A percentile compares a stretch with the other conserved stretches of the same genome.
Conservation (phyloP, 2,329 filamentous ascomycete species). For the Penicillium sp. region DNA sequence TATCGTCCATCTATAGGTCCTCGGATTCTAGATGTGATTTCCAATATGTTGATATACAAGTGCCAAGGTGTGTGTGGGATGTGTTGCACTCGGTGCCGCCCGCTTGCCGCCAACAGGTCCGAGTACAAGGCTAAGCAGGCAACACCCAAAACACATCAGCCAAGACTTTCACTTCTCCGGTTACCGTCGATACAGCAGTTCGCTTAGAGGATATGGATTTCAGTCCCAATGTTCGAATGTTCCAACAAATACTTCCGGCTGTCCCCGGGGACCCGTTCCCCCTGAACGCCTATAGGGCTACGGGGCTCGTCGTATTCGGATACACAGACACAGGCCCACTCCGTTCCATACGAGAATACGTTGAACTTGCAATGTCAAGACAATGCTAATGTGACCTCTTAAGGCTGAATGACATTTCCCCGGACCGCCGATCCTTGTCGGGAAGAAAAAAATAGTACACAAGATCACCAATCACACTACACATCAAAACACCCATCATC, state of each 20-base stretch:
- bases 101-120: neutral
- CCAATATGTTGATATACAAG: neutral
- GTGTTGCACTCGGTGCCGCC: neutral
- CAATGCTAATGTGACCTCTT: neutral
- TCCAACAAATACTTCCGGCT: neutral
- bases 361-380: neutral
- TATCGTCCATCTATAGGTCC: too few relatives aligned
- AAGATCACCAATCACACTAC: neutral
- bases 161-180: neutral
- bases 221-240: neutral
- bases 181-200: neutral
- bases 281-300: neutral
- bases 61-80: neutral
- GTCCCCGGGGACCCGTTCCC: neutral
- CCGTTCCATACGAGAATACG: neutral
- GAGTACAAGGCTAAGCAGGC: neutral
- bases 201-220: neutral
- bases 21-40: too few relatives aligned
- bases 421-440: neutral
- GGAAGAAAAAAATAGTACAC: neutral
- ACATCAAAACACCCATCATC: neutral
- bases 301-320: neutral
- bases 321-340: neutral
- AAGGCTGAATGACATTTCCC: neutral
- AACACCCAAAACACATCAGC: neutral